Conservation (phyloP, 169 alveolate species). For the Babesia bovis region DNA sequence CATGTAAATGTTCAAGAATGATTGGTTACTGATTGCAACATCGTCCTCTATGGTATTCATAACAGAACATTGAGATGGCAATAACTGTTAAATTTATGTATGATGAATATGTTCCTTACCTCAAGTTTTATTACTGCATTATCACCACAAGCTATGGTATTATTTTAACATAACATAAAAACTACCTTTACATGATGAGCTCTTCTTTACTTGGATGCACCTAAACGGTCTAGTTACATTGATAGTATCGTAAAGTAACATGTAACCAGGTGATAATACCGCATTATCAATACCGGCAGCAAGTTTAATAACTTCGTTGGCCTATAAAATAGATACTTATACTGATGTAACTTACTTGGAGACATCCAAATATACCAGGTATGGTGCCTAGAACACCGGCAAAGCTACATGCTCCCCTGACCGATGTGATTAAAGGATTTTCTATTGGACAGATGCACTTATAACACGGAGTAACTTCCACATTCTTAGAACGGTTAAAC, state of each 20-base stretch:
- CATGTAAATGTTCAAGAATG: constrained; percentile 44
- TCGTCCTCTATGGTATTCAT: constrained; percentile 48
- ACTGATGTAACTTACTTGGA: constrained; percentile 43
- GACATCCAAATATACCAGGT: constrained; percentile 74
- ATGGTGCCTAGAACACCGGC: constrained; percentile 75
- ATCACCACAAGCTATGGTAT: constrained; percentile 11
- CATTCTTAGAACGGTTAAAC: constrained; percentile 28
- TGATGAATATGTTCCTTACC: neutral
- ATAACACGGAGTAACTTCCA: constrained; percentile 59
- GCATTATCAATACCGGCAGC: constrained; percentile 61
- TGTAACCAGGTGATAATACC: constrained; percentile 36
- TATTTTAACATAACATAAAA: neutral
- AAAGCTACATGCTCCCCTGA: constrained; percentile 66
- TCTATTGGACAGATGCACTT: constrained; percentile 66
- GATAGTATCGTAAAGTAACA: constrained; percentile 65
- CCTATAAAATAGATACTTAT: constrained; percentile 1
- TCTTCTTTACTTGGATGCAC: constrained; percentile 55
- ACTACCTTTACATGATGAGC: constrained; percentile 58
- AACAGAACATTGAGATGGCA: constrained; percentile 7
- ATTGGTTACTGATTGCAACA: constrained; percentile 23
- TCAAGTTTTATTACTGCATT: neutral
- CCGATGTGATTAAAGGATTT: constrained; percentile 49
- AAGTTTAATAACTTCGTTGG: constrained; percentile 73
- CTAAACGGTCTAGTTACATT: constrained; percentile 67
- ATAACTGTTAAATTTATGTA: constrained; percentile 6